Evolutionary conservation across 2,329 filamentous ascomycete species (phyloP).

Genomic region (Beauveria australis): DNA sequence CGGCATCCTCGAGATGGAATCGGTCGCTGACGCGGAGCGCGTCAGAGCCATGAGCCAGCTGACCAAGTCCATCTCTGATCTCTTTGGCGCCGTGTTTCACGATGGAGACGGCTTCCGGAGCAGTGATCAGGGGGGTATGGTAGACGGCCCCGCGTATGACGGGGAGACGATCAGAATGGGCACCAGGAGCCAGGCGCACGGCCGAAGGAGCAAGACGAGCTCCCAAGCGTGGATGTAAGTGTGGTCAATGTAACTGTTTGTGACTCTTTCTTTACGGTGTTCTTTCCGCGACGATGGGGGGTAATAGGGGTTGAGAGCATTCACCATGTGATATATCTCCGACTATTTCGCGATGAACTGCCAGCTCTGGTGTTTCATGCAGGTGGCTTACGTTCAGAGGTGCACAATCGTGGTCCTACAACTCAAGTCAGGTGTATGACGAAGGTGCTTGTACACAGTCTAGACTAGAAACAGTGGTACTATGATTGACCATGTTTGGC

Average conservation of each 20-base stretch:
- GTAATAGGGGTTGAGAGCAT: not conserved
- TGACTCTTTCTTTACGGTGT: not conserved
- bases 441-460: not conserved
- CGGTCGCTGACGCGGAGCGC: slow-evolving; percentile 64
- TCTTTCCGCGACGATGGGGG: not conserved
- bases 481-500: not conserved
- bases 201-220: not conserved
- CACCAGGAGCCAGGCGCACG: not conserved
- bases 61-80: slow-evolving; percentile 56
- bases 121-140: slow-evolving; percentile 16
- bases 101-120: slow-evolving; percentile 63
- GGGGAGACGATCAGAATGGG: not conserved
- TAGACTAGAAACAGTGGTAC: slow-evolving; percentile 2
- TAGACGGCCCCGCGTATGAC: slow-evolving; percentile 21
- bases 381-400: not conserved
- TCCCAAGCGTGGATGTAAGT: not conserved
- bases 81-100: slow-evolving; percentile 67
- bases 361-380: not conserved
- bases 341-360: not conserved
- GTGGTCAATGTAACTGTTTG: not conserved
- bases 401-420: not conserved
- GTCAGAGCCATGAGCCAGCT: slow-evolving; percentile 66
- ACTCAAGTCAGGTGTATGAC: not conserved
- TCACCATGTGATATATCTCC: not conserved
- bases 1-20: slow-evolving; percentile 75